phyloP scores from a whole-genome alignment of 441 rosid genomes.

The Gossypium trilobum region DNA sequence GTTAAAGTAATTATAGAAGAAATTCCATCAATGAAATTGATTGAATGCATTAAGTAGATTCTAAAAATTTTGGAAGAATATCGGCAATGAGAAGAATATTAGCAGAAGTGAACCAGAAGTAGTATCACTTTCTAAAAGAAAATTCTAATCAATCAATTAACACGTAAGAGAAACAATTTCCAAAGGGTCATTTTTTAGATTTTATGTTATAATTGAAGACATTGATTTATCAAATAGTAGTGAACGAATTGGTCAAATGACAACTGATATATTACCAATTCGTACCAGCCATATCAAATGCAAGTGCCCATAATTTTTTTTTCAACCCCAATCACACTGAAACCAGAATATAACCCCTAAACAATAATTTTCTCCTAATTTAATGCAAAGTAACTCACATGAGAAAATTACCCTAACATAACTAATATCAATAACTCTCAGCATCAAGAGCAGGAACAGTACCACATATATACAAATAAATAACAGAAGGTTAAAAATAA shows the following conservation, averaged over 20 bases:
- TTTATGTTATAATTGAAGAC: background rate
- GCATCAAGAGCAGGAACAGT: background rate
- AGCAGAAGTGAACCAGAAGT: background rate
- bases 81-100: background rate
- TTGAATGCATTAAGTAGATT: background rate
- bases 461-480: background rate
- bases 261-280: background rate
- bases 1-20: background rate
- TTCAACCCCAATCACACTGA: background rate
- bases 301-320: background rate
- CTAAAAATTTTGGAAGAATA: background rate
- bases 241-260: background rate
- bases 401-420: background rate
- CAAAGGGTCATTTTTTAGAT: background rate
- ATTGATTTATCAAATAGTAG: background rate
- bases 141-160: background rate
- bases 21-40: background rate
- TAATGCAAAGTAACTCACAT: background rate
- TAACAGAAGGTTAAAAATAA: background rate
- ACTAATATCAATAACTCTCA: background rate
- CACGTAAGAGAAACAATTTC: background rate
- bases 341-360: conserved; percentile 1
- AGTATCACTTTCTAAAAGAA: background rate
- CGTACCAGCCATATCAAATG: background rate
- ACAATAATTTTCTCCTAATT: background rate